Evolutionary conservation across 1,139 yeast species (phyloP).

Genomic region (Candida sp.): DNA sequence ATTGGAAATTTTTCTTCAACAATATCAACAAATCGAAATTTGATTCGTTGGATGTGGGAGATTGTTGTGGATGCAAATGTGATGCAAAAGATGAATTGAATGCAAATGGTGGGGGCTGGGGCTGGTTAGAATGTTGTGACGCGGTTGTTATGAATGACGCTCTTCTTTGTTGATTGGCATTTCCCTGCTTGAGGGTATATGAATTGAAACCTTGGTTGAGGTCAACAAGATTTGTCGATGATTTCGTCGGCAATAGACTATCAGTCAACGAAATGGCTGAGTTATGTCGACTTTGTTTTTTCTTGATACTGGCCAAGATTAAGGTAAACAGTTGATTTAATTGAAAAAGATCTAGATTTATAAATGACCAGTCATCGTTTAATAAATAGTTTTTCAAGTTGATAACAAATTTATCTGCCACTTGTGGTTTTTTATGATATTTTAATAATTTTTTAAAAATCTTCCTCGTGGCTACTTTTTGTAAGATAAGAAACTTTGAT

Average conservation of each 20-base stretch:
- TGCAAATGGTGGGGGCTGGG: constrained; percentile 6
- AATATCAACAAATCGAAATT: constrained; percentile 30
- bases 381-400: constrained; percentile 34
- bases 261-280: background rate
- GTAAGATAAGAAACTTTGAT: constrained; percentile 72
- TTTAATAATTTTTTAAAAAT: constrained; percentile 76
- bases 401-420: constrained; percentile 36
- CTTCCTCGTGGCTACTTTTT: constrained; percentile 78
- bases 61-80: constrained; percentile 8
- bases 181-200: background rate
- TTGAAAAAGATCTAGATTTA: constrained; percentile 61
- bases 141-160: background rate
- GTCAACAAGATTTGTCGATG: background rate
- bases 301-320: background rate
- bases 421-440: constrained; percentile 41
- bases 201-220: background rate
- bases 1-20: constrained; percentile 36
- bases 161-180: background rate
- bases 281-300: background rate
- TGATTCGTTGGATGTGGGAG: constrained; percentile 10
- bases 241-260: background rate
- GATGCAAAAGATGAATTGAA: constrained; percentile 1
- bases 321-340: constrained; percentile 22
- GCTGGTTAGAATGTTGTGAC: constrained; percentile 4
- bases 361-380: constrained; percentile 50